Evolutionary conservation across 1,139 yeast species (phyloP), one percentile per base, ranked within the genome.

Genomic region (Candida neerlandica): DNA sequence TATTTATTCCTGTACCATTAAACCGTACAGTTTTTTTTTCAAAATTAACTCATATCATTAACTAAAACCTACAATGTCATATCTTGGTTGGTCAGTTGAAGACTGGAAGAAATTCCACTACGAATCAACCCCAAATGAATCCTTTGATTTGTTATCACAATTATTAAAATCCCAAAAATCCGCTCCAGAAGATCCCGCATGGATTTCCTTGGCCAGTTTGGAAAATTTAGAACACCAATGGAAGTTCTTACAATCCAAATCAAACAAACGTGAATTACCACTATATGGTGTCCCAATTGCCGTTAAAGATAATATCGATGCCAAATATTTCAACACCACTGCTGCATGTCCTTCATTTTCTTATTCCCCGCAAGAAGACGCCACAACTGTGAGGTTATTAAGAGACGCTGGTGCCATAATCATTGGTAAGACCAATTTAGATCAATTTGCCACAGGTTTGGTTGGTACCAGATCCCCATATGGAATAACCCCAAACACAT

Each of bases 381-480:
- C 97, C 40, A 81, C 88, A 16, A 80, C 87, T 7, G 97, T 91
- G 11, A 67, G 71, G 23, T 70, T 85, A 30, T 77, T 92, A 59
- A 81, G 90, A 66, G 79, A 77, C 16, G 88, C 91, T 27, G 98
- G 98, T 60, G 98, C 97, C 43, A 88, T 92, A 48, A 80, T 92
- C 35, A 75, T 92, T 44, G 98, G 97, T 50, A 92, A 92, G 66
- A 92, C 98, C 51, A 92, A 92, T 65, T 76, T 92, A 65, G 98
- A 92, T 65, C 98, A 92, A 67, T 92, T 92, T 69, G 98, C 98
- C 18, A 92, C 98, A 4, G 99, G 99, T 29, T 76, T 94, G 51
- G 98, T 94, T 1, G 99, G 99, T 39, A 86, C 90, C 19, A 80
- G 98, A 64, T 88, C 96, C 5, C 98, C 98, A 1, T 94, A 91